These are phyloP conservation scores for Mrakia gelida DNA, from an alignment of 768 basidiomycete species.

Conservation along the genomic window DNA sequence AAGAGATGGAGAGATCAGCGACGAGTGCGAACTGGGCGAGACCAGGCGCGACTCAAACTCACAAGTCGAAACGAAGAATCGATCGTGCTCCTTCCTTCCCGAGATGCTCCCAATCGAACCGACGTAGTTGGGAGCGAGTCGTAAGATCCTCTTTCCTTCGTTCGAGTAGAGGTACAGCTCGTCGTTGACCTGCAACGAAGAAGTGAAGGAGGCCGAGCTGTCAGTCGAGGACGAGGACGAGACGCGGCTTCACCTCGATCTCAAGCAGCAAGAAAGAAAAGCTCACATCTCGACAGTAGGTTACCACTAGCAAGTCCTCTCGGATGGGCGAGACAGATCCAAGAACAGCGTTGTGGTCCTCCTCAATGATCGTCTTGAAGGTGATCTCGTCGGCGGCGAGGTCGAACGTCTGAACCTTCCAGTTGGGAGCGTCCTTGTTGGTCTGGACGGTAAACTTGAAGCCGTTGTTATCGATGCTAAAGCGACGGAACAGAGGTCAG, in stretches of 20 bases:
- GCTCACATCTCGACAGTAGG: slow-evolving; percentile 71
- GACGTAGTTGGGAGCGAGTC: slow-evolving; percentile 63
- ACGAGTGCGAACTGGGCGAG: neutral
- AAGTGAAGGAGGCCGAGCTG: neutral
- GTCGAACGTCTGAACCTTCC: slow-evolving; percentile 64
- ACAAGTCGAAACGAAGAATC: slow-evolving; percentile 54
- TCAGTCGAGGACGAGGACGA: neutral
- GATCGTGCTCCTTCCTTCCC: slow-evolving; percentile 52
- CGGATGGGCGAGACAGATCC: slow-evolving; percentile 53
- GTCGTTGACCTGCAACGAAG: slow-evolving; percentile 61
- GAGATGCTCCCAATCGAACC: slow-evolving; percentile 58
- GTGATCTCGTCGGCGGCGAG: slow-evolving; percentile 49
- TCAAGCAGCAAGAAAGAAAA: neutral
- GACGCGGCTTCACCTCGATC: neutral
- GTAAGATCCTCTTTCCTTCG: slow-evolving; percentile 54
- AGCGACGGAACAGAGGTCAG: neutral
- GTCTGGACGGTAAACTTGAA: slow-evolving; percentile 61
- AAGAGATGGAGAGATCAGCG: neutral
- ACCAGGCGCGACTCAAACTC: neutral
- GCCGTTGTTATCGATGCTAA: slow-evolving; percentile 62
- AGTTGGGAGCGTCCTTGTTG: slow-evolving; percentile 61
- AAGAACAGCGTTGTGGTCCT: slow-evolving; percentile 61
- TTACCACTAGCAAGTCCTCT: slow-evolving; percentile 56
- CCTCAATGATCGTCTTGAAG: slow-evolving; percentile 62
- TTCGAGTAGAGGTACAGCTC: slow-evolving; percentile 65